Conservation (phyloP, 371 early-diverging fungal genomes). For the Mortierella sp. region DNA sequence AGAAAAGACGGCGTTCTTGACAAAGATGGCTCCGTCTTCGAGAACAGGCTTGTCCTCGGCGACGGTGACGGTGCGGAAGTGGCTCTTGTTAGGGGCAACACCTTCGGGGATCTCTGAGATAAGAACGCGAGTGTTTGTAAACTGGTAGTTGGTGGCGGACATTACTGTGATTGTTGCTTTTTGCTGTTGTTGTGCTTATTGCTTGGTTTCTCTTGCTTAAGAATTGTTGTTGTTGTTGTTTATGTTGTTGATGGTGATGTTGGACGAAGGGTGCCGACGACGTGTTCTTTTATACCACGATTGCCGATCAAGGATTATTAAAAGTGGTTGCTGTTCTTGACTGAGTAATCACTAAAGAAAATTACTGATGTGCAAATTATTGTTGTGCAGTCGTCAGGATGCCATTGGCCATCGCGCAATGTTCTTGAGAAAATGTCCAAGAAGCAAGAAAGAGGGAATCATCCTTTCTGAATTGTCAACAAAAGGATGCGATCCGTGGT, state of each 20-base stretch:
- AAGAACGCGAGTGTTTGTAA: constrained; percentile 37
- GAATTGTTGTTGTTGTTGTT: background rate
- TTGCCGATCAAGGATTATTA: background rate
- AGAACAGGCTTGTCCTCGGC: constrained; percentile 34
- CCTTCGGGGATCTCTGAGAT: constrained; percentile 46
- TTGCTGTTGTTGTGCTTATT: background rate
- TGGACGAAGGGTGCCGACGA: background rate
- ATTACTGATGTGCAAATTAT: too few species aligned
- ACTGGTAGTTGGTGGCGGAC: background rate
- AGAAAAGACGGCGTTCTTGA: constrained; percentile 57
- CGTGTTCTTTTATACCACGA: background rate
- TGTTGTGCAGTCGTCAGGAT: too few species aligned
- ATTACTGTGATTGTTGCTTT: background rate
- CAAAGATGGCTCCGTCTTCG: constrained; percentile 49
- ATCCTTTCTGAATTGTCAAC: background rate
- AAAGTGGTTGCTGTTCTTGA: background rate
- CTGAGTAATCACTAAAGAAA: too few species aligned
- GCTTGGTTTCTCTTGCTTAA: background rate
- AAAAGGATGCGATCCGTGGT: background rate
- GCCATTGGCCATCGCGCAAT: too few species aligned
- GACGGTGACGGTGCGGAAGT: constrained; percentile 29
- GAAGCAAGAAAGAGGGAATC: too few species aligned
- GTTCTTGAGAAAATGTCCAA: too few species aligned
- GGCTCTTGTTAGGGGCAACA: constrained; percentile 37
- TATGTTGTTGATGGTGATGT: background rate